Conservation (phyloP, 306 rosid species). For the Inga leiocalycina region DNA sequence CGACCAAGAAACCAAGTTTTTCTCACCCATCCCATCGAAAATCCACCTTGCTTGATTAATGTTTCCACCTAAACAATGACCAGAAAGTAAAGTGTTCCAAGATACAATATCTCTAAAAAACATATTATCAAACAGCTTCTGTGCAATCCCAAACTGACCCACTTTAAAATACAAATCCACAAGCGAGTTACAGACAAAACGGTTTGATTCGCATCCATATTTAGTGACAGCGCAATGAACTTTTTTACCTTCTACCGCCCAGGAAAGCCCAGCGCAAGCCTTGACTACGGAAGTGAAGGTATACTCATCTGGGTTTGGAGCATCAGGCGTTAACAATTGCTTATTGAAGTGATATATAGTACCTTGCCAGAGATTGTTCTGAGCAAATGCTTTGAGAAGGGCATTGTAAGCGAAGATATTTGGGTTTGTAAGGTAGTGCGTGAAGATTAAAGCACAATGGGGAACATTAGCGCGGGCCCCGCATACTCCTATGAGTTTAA, state of each 20-base stretch:
- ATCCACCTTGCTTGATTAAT: background rate
- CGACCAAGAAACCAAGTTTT: slow-evolving; percentile 16
- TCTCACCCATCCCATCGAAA: slow-evolving; percentile 16
- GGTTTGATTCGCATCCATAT: slow-evolving; percentile 45
- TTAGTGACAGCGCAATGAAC: slow-evolving; percentile 42
- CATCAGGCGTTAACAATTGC: slow-evolving; percentile 25
- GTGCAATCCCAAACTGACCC: slow-evolving; percentile 9
- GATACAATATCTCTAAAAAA: background rate
- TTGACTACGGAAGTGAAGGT: slow-evolving; percentile 54
- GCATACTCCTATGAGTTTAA: slow-evolving; percentile 47
- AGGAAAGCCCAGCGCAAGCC: slow-evolving; percentile 52
- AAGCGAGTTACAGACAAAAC: slow-evolving; percentile 21
- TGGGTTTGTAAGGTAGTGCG: slow-evolving; percentile 36
- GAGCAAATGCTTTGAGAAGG: slow-evolving; percentile 53
- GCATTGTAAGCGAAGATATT: slow-evolving; percentile 44
- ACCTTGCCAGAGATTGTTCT: slow-evolving; percentile 43
- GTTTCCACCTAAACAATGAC: slow-evolving; percentile 10
- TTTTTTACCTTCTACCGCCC: slow-evolving; percentile 39
- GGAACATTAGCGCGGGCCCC: slow-evolving; percentile 34
- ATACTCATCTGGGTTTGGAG: slow-evolving; percentile 47
- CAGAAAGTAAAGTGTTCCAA: slow-evolving; percentile 24
- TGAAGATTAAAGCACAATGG: slow-evolving; percentile 36
- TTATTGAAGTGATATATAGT: slow-evolving; percentile 37
- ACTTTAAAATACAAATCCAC: slow-evolving; percentile 26
- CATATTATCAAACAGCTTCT: slow-evolving; percentile 13